Conservation (phyloP, 2,329 filamentous ascomycete species). For the Ophiosphaerella herpotricha region DNA sequence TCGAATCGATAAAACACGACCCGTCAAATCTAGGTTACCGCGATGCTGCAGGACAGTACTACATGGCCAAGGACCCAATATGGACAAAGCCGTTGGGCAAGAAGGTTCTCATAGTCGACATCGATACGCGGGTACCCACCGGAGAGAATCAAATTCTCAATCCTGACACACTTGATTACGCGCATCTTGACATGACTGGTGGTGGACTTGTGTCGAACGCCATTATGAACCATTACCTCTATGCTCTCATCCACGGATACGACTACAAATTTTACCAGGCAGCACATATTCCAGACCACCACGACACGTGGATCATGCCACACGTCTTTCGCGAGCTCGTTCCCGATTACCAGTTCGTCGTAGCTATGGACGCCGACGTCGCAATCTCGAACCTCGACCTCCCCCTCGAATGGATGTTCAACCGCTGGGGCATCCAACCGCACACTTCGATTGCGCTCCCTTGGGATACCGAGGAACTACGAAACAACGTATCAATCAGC, state of each 20-base stretch:
- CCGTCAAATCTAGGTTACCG: slow-evolving; percentile 10
- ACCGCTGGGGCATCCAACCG: slow-evolving; percentile 51
- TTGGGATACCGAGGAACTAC: slow-evolving; percentile 34
- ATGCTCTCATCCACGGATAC: slow-evolving; percentile 51
- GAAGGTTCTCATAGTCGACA: slow-evolving; percentile 3
- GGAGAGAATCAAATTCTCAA: slow-evolving; percentile 28
- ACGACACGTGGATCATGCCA: slow-evolving; percentile 52
- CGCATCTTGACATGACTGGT: slow-evolving; percentile 24
- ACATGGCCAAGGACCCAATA: not conserved
- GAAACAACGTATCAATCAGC: slow-evolving; percentile 25
- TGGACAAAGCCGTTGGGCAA: not conserved
- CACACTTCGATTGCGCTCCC: slow-evolving; percentile 50
- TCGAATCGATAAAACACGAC: slow-evolving; percentile 20
- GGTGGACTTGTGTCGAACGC: slow-evolving; percentile 27
- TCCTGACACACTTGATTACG: slow-evolving; percentile 25
- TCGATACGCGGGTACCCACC: slow-evolving; percentile 34
- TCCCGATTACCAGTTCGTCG: slow-evolving; percentile 49
- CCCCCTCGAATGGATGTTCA: slow-evolving; percentile 56
- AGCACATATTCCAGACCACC: slow-evolving; percentile 39
- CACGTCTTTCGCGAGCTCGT: slow-evolving; percentile 48
- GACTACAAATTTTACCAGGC: slow-evolving; percentile 53
- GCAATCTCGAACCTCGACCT: slow-evolving; percentile 50
- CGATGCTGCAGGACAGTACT: slow-evolving; percentile 18
- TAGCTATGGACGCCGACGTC: slow-evolving; percentile 54
- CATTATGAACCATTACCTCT: slow-evolving; percentile 21